Conservation (phyloP, 2,329 filamentous ascomycete species). For the Pyrenophora tritici-repentis region DNA sequence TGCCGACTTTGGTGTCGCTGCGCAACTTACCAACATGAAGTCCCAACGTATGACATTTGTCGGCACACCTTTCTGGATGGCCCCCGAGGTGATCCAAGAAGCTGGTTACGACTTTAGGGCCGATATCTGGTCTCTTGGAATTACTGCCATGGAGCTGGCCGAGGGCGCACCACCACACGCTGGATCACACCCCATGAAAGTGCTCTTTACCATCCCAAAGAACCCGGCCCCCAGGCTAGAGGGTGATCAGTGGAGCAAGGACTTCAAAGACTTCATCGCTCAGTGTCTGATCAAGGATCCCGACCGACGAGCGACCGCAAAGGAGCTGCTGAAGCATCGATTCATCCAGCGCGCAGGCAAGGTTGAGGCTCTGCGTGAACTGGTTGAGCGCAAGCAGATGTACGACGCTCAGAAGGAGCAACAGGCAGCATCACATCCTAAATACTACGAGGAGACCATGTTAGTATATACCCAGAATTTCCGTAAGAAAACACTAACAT, state of each 20-base stretch:
- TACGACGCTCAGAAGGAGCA: conserved; percentile 75
- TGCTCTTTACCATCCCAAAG: conserved; percentile 94
- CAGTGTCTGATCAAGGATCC: conserved; percentile 92
- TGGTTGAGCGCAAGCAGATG: conserved; percentile 81
- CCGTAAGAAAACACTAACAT: conserved; percentile 15
- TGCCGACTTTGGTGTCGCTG: conserved; percentile 95
- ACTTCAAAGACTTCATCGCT: conserved; percentile 92
- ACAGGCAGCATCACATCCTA: conserved; percentile 63
- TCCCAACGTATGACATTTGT: conserved; percentile 97
- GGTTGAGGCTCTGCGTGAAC: conserved; percentile 82
- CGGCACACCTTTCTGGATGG: conserved; percentile 99
- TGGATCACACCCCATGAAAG: conserved; percentile 98
- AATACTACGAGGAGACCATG: conserved; percentile 94
- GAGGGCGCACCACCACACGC: conserved; percentile 92
- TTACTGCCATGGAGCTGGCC: conserved; percentile 89
- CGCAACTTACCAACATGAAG: conserved; percentile 96
- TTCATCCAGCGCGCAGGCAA: conserved; percentile 89
- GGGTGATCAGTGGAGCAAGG: conserved; percentile 77
- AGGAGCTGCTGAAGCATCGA: conserved; percentile 82
- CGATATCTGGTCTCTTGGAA: conserved; percentile 95
- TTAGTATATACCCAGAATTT: conserved; percentile 41
- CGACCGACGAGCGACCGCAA: conserved; percentile 80
- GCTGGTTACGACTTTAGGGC: conserved; percentile 97
- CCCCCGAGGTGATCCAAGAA: conserved; percentile 96
- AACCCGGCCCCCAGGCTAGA: conserved; percentile 83